A percentile compares a stretch with the other conserved stretches of the same genome.
phyloP scores from a whole-genome alignment of 768 basidiomycete species.

The Naematelia aurantialba region DNA sequence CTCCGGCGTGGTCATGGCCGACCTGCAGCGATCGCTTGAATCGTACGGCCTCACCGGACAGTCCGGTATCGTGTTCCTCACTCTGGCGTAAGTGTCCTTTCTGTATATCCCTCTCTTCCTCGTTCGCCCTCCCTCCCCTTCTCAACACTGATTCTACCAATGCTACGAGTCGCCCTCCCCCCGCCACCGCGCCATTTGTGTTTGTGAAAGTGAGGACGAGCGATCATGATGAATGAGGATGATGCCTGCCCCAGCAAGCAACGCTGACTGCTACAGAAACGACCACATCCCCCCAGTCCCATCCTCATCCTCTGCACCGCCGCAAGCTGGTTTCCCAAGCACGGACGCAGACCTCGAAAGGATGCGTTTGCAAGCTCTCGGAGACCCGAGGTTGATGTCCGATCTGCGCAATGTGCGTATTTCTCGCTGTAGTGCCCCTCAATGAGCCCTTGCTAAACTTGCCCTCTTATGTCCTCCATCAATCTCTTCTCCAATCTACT shows the following conservation, averaged over 20 bases:
- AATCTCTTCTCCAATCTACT: neutral
- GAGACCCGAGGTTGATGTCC: constrained; percentile 73
- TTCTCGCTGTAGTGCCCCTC: too few species aligned
- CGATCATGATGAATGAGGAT: too few species aligned
- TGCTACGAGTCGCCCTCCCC: too few species aligned
- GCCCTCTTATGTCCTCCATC: neutral
- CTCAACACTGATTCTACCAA: too few species aligned
- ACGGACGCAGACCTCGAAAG: constrained; percentile 73
- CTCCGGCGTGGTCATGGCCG: constrained; percentile 32
- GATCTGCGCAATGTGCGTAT: constrained; percentile 64
- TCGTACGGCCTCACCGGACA: constrained; percentile 43
- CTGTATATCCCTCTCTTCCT: too few species aligned
- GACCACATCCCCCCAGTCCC: constrained; percentile 3
- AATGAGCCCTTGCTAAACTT: too few species aligned
- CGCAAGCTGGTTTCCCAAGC: constrained; percentile 7
- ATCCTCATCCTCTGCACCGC: constrained; percentile 16
- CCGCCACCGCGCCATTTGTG: too few species aligned
- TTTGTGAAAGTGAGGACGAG: neutral
- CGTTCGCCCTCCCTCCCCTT: too few species aligned
- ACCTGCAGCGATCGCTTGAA: constrained; percentile 24
- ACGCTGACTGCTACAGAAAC: constrained; percentile 2
- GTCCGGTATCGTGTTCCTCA: constrained; percentile 38
- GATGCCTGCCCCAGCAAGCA: too few species aligned
- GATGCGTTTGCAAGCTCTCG: constrained; percentile 82
- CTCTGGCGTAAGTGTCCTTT: constrained; percentile 30